phyloP scores from a whole-genome alignment of 139 green algal genomes.

The Picochlorum sp. region DNA sequence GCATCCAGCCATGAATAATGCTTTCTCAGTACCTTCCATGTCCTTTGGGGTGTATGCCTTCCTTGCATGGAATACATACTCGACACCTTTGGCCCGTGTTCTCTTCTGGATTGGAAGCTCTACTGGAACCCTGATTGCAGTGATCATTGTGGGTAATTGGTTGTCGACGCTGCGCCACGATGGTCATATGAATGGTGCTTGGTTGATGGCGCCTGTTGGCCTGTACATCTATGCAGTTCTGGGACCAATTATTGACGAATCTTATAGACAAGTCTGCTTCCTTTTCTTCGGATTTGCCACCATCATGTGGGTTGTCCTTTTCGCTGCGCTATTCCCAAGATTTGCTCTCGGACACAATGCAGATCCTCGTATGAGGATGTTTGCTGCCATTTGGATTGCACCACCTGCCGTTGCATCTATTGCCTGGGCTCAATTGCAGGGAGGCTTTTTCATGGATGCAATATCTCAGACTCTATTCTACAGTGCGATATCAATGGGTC shows the following conservation, averaged over 20 bases:
- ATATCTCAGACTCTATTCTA: conserved; percentile 21
- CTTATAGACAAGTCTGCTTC: conserved; percentile 22
- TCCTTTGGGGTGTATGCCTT: conserved; percentile 25
- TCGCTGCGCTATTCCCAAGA: conserved; percentile 27
- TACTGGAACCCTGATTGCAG: not conserved
- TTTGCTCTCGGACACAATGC: conserved; percentile 24
- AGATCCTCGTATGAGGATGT: conserved; percentile 30
- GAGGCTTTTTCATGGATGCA: conserved; percentile 14
- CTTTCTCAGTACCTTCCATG: conserved; percentile 33
- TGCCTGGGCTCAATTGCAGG: conserved; percentile 22
- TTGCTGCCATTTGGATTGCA: conserved; percentile 36
- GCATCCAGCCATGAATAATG: conserved; percentile 29
- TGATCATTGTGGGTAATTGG: conserved; percentile 28
- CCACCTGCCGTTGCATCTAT: conserved; percentile 32
- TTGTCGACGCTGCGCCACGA: conserved; percentile 23
- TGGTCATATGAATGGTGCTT: conserved; percentile 40
- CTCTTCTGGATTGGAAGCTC: conserved; percentile 43
- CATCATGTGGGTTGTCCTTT: conserved; percentile 28
- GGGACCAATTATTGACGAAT: conserved; percentile 19
- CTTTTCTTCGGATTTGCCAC: conserved; percentile 40
- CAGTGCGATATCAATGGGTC: conserved; percentile 6
- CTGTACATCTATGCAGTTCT: conserved; percentile 33
- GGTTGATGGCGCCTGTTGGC: conserved; percentile 28
- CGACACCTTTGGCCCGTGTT: conserved; percentile 19
- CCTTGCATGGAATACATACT: conserved; percentile 22